Base-by-base conservation (phyloP, 139 green algal genomes). In the Chlorella sp. region DNA sequence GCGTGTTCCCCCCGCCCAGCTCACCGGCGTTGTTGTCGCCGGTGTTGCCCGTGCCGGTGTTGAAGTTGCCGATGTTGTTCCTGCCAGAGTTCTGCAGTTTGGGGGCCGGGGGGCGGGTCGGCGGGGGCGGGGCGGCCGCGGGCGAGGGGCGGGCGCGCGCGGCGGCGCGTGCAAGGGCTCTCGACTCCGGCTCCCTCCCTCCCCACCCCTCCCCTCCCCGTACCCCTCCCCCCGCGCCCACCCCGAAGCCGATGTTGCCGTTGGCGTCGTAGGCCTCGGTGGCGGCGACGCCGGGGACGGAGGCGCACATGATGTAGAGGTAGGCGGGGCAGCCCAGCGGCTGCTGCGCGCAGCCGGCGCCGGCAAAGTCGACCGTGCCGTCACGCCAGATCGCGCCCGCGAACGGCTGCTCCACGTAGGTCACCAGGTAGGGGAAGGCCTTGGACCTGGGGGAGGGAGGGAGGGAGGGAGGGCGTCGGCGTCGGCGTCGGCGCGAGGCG, bases 11-110 rank as follows among this genome's bases (percentile, higher is more conserved):
- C n/a, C 33, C 33, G 56, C 56, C 56, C 27, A 38, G 56, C 23
- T 63, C 27, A 25, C 56, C 56, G 14, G 56, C 29, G 56, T 63
- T 63, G 56, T 63, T 33, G 56, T 63, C 33, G 56, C 56, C 56
- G 23, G 33, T 25, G 27, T 63, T 63, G 56, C 33, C 33, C 23
- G 27, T 63, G 56, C 56, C 56, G 21, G 56, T 63, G 56, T 63
- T 63, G 56, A 21, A 21, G 33, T 63, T 38, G 56, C 56, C 56
- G 27, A 63, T 63, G 56, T 63, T 63, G 56, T 25, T 25, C 23
- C 19, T 29, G 9, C 27, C 56, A n/a, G 29, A 21, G 27, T 29
- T 25, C 11, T 21, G 23, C 23, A 21, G 33, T 9, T 38, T 29
- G 56, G 21, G 21, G 56, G 29, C 48, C 21, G 48, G 48, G 48